phyloP scores from a whole-genome alignment of 78 protist genomes.

The Bigelowiella natans region DNA sequence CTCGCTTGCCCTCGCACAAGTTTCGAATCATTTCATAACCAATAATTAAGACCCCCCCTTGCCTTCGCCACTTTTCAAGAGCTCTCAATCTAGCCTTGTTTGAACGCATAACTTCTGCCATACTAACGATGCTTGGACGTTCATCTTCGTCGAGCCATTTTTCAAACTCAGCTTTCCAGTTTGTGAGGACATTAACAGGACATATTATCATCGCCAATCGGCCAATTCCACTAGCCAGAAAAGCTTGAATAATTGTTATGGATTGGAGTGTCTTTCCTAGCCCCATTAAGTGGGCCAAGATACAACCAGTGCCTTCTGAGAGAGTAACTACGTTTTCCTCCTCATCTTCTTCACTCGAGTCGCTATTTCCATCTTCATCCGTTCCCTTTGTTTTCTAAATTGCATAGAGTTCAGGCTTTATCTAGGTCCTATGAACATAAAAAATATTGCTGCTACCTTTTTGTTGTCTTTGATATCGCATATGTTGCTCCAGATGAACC shows the following conservation, averaged over 20 bases:
- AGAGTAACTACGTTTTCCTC: no score
- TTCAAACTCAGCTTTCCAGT: slow-evolving; percentile 31
- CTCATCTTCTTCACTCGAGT: no score
- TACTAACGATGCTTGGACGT: neutral
- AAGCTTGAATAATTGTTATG: neutral
- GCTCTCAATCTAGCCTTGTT: neutral
- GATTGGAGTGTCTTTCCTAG: neutral
- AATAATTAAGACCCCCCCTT: slow-evolving; percentile 22
- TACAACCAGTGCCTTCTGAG: neutral
- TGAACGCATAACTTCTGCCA: neutral
- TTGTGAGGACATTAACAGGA: slow-evolving; percentile 6
- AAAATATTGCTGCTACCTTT: no score
- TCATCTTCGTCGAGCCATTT: neutral
- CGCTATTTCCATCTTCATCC: no score
- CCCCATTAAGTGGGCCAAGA: slow-evolving; percentile 5
- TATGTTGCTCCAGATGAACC: neutral
- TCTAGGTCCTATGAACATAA: no score
- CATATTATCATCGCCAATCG: neutral
- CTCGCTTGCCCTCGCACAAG: neutral
- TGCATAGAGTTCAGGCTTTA: no score
- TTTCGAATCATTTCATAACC: neutral
- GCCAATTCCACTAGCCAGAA: neutral
- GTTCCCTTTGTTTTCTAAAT: no score
- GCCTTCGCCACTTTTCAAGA: neutral
- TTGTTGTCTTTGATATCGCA: neutral